Base-by-base conservation (phyloP, 192 early-diverging fungal genomes). In the Linnemannia hyalina region DNA sequence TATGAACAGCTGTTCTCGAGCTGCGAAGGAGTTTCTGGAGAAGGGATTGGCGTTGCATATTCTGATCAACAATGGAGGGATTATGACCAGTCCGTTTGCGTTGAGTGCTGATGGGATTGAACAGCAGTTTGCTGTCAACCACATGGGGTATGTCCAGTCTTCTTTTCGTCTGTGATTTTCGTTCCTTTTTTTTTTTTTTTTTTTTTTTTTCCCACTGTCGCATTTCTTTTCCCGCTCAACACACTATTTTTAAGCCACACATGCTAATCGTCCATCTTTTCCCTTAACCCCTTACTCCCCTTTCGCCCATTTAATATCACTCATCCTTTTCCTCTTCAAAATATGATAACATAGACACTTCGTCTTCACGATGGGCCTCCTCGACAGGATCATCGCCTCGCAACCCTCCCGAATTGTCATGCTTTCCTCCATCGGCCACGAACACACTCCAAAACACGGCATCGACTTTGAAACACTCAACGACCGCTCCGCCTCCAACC, bases 401-500 rank as follows among this genome's bases (percentile, higher is more conserved):
- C 83, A 85, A 71, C 83, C 74, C 29, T 82, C 85, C 23, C 60
- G 84, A 22, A 88, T 92, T 68, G 88, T 90, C 44, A 88, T 89
- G 74, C 70, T 91, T 54, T 69, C 82, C 35, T 91, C 89, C 18
- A 54, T 85, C 55, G 89, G 87, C 18, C 83, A 91, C 68, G 75
- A 78, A 22, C 15, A 42, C 79, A 44, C 81, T 6, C 75, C 82
- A 52, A 68, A 76, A 15, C 78, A 83, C 36, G 85, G 81, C 35
- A 75, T 93, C 71, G 80, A 91, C 36, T 90, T 85, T n/a, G 87
- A 90, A 0, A 82, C 89, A n/a, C 78, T 91, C 20, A 88, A 92
- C 47, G 71, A 90, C 57, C 68, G 73, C 49, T 65, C 76, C 26
- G 60, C 44, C 15, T 88, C 85, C 22, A 83, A 79, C 57, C 40